phyloP scores from a whole-genome alignment of 2,329 filamentous ascomycete species.

The Emergomyces pasteurianus region DNA sequence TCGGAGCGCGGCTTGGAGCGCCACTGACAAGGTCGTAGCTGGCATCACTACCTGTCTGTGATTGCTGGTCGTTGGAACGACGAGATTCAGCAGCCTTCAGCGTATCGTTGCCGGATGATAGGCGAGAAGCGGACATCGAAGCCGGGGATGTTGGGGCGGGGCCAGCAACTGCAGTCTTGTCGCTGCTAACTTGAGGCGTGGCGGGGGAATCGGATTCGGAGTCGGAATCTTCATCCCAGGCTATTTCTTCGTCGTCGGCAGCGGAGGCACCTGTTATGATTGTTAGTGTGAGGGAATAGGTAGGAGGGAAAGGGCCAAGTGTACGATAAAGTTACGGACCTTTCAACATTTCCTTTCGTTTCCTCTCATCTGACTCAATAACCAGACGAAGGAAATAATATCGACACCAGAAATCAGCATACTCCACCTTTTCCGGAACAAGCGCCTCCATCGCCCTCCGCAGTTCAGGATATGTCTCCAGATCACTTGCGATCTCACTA shows the following conservation, averaged over 20 bases:
- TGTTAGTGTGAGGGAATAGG: too few species aligned
- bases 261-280: slow-evolving; percentile 26
- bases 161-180: slow-evolving; percentile 17
- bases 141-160: slow-evolving; percentile 16
- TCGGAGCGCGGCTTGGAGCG: slow-evolving; percentile 63
- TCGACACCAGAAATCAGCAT: slow-evolving; percentile 79
- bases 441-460: slow-evolving; percentile 84
- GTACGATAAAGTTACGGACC: slow-evolving; percentile 42
- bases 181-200: slow-evolving; percentile 32
- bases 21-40: slow-evolving; percentile 92
- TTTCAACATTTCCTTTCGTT: slow-evolving; percentile 78
- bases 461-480: slow-evolving; percentile 79
- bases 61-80: slow-evolving; percentile 74
- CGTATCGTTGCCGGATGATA: slow-evolving; percentile 27
- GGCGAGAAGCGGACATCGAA: slow-evolving; percentile 19
- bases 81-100: slow-evolving; percentile 56
- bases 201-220: slow-evolving; percentile 34
- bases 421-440: slow-evolving; percentile 86
- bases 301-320: too few species aligned
- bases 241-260: slow-evolving; percentile 54
- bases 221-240: slow-evolving; percentile 62
- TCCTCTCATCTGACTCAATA: slow-evolving; percentile 83
- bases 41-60: slow-evolving; percentile 82
- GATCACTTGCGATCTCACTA: slow-evolving; percentile 63
- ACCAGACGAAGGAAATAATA: slow-evolving; percentile 93